Percentiles rank a stretch among this genome's conserved stretches.
Evolutionary conservation across 768 basidiomycete species (phyloP).

Genomic region (Clavulina sp.): DNA sequence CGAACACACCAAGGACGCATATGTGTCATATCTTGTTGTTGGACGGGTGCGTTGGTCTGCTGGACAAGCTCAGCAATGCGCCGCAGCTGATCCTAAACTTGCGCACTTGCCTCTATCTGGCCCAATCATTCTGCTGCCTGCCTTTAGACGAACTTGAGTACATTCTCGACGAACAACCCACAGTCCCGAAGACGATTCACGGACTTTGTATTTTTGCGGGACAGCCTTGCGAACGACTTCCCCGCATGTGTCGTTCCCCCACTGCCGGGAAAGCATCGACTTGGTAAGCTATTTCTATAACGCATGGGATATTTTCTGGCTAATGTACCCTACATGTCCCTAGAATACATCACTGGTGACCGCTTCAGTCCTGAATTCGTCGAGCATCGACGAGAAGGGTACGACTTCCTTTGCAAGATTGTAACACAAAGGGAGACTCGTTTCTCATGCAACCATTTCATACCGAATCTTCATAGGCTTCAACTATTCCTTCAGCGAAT

Average conservation of each 20-base stretch:
- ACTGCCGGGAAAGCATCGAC: constrained; percentile 87
- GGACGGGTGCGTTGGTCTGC: constrained; percentile 52
- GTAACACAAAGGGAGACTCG: neutral
- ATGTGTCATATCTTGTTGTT: constrained; percentile 82
- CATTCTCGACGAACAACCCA: constrained; percentile 60
- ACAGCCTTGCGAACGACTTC: constrained; percentile 78
- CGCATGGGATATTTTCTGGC: neutral
- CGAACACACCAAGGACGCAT: constrained; percentile 92
- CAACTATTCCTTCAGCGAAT: constrained; percentile 84
- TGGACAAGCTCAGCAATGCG: constrained; percentile 4
- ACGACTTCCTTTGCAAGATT: too few relatives aligned
- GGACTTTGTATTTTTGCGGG: constrained; percentile 87
- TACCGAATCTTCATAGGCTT: constrained; percentile 33
- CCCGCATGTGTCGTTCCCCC: constrained; percentile 97
- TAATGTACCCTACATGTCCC: neutral
- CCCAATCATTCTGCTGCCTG: neutral
- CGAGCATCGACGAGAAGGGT: constrained; percentile 82
- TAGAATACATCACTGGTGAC: constrained; percentile 96
- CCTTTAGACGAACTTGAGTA: constrained; percentile 69
- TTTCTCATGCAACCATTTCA: neutral
- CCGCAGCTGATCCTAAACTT: neutral
- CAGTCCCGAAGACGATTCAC: constrained; percentile 80
- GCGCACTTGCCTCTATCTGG: neutral
- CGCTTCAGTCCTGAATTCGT: constrained; percentile 95
- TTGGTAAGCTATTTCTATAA: constrained; percentile 39